phyloP scores from a whole-genome alignment of 306 rosid genomes.

The Prunus mira region DNA sequence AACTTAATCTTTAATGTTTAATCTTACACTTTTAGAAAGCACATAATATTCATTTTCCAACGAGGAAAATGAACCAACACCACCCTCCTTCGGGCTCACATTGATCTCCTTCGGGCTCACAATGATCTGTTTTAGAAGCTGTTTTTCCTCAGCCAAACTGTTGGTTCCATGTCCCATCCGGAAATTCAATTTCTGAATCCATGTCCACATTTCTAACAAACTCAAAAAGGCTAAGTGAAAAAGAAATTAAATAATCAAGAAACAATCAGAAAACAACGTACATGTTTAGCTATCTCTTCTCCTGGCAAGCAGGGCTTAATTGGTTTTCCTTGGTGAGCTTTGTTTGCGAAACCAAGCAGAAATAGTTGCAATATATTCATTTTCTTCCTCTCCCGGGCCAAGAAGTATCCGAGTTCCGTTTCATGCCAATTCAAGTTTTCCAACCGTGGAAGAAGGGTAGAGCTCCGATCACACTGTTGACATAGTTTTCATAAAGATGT shows the following conservation, averaged over 20 bases:
- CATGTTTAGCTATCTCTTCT: conserved; percentile 25
- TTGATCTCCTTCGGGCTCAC: conserved; percentile 13
- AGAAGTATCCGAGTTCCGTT: not conserved
- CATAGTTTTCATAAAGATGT: not conserved
- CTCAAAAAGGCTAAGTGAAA: not conserved
- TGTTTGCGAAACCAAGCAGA: conserved; percentile 23
- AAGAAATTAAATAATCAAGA: not conserved
- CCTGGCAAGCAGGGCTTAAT: conserved; percentile 6
- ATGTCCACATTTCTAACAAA: not conserved
- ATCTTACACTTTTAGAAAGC: not conserved
- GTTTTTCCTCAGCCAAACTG: conserved; percentile 31
- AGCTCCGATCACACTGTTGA: not conserved
- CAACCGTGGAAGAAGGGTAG: not conserved
- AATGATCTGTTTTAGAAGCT: conserved; percentile 22
- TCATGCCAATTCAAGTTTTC: not conserved
- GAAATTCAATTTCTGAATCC: conserved; percentile 26
- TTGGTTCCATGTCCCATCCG: conserved; percentile 24
- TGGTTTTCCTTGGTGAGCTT: conserved; percentile 12
- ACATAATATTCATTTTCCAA: not conserved
- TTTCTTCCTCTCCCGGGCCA: not conserved
- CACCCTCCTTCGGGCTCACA: conserved; percentile 2
- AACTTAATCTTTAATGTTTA: not conserved
- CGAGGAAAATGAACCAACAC: not conserved
- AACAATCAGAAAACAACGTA: not conserved
- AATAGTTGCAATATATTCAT: conserved; percentile 7